Evolutionary conservation across 768 basidiomycete genomes (phyloP).

Genomic region (Tulasnella sp.): DNA sequence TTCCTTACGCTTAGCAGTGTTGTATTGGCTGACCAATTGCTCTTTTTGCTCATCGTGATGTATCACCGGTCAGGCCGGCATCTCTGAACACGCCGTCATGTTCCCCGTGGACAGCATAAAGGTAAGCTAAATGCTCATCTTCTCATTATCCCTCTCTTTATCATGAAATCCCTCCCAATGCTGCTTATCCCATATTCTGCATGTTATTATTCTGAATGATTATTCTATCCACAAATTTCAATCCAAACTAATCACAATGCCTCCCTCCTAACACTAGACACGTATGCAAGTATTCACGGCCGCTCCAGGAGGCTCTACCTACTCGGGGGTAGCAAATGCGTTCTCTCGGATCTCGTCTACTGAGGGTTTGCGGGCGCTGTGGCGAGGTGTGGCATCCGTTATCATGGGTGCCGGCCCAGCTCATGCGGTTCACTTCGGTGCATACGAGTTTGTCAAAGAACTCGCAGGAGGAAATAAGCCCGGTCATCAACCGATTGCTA

Average conservation of each 20-base stretch:
- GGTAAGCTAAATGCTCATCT: conserved; percentile 39
- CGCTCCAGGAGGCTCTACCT: conserved; percentile 69
- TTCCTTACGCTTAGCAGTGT: background rate
- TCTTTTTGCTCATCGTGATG: background rate
- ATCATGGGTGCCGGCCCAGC: conserved; percentile 95
- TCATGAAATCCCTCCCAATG: background rate
- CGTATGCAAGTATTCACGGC: conserved; percentile 95
- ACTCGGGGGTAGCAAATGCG: conserved; percentile 81
- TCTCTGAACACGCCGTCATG: conserved; percentile 98
- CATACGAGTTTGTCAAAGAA: conserved; percentile 89
- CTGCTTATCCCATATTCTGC: conserved; percentile 5
- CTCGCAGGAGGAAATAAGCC: conserved; percentile 68
- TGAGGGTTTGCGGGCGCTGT: conserved; percentile 80
- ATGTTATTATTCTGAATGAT: conserved; percentile 8
- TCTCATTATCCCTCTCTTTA: background rate
- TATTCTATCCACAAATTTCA: conserved; percentile 1
- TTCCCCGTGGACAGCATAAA: conserved; percentile 98
- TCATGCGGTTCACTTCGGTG: conserved; percentile 95
- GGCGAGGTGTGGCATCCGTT: conserved; percentile 93
- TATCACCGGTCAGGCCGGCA: conserved; percentile 59
- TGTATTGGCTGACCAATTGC: conserved; percentile 7
- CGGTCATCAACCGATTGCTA: conserved; percentile 75
- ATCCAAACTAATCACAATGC: background rate
- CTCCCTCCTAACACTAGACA: conserved; percentile 43
- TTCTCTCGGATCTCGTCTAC: conserved; percentile 87